These are phyloP conservation scores for Tephrocybe rancida DNA, from an alignment of 768 basidiomycete species.

Conservation along the genomic window DNA sequence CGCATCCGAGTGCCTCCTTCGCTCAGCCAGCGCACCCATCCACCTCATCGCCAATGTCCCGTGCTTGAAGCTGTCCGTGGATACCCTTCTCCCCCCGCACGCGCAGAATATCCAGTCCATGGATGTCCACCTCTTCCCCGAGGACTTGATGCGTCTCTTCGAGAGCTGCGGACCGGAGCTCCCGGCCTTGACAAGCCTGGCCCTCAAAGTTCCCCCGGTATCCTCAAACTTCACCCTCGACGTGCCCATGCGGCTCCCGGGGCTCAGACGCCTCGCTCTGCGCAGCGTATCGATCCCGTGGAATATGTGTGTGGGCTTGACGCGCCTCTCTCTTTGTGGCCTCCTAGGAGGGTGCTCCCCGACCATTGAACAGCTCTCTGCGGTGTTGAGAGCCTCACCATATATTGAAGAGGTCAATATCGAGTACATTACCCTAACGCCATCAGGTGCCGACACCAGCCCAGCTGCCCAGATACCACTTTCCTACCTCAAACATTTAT, in stretches of 20 bases:
- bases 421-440: slow-evolving; percentile 26
- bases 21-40: slow-evolving; percentile 36
- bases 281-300: slow-evolving; percentile 36
- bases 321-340: slow-evolving; percentile 35
- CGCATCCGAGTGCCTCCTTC: slow-evolving; percentile 35
- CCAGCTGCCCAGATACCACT: background rate
- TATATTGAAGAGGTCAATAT: slow-evolving; percentile 33
- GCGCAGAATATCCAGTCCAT: slow-evolving; percentile 33
- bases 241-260: slow-evolving; percentile 23
- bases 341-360: slow-evolving; percentile 32
- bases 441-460: background rate
- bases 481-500: background rate
- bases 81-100: slow-evolving; percentile 26
- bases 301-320: slow-evolving; percentile 32
- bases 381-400: slow-evolving; percentile 35
- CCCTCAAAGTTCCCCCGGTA: slow-evolving; percentile 34
- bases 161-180: slow-evolving; percentile 25
- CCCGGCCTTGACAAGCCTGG: slow-evolving; percentile 30
- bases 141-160: slow-evolving; percentile 35
- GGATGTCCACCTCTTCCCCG: slow-evolving; percentile 36
- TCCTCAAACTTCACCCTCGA: slow-evolving; percentile 24
- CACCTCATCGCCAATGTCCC: slow-evolving; percentile 34
- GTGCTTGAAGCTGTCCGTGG: slow-evolving; percentile 22
- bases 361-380: slow-evolving; percentile 31
- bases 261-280: slow-evolving; percentile 33